Percentiles rank a stretch among this genome's conserved stretches.
phyloP scores from a whole-genome alignment of 192 early-diverging fungal genomes.

The Gonapodya sp. region DNA sequence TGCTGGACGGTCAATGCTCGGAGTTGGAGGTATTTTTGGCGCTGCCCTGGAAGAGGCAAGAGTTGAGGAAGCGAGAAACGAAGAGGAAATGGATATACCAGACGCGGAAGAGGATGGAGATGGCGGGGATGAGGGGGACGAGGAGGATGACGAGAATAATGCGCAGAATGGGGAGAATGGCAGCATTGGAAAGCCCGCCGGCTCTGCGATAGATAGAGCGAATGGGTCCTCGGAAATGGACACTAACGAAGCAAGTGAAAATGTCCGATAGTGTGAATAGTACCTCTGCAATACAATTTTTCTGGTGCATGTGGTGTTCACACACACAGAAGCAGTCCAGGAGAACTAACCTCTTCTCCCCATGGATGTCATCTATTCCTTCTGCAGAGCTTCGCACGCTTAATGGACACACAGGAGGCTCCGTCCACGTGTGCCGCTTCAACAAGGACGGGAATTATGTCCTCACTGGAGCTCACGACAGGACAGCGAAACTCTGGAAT shows the following conservation, averaged over 20 bases:
- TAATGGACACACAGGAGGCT: conserved; percentile 46
- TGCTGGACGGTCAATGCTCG: conserved; percentile 11
- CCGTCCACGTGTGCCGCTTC: conserved; percentile 57
- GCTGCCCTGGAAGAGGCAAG: conserved; percentile 24
- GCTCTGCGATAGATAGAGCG: neutral
- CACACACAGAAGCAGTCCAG: no score
- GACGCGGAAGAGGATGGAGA: conserved; percentile 20
- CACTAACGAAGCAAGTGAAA: neutral
- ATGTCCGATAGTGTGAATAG: neutral
- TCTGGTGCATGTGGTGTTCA: neutral
- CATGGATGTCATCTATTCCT: conserved; percentile 14
- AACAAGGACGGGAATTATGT: conserved; percentile 70
- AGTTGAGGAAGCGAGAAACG: conserved; percentile 14
- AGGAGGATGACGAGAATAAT: conserved; percentile 14
- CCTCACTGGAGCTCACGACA: conserved; percentile 71
- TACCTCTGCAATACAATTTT: neutral
- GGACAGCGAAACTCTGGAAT: conserved; percentile 54
- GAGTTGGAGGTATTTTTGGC: conserved; percentile 11
- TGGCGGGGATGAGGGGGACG: conserved; percentile 12
- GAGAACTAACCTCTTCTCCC: no score
- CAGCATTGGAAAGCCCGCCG: neutral
- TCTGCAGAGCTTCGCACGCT: conserved; percentile 29
- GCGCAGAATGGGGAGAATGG: no score
- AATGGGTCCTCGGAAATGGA: neutral
- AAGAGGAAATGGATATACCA: conserved; percentile 20